Base-by-base conservation (phyloP, 768 basidiomycete genomes). In the Xerocomus potaroensis region DNA sequence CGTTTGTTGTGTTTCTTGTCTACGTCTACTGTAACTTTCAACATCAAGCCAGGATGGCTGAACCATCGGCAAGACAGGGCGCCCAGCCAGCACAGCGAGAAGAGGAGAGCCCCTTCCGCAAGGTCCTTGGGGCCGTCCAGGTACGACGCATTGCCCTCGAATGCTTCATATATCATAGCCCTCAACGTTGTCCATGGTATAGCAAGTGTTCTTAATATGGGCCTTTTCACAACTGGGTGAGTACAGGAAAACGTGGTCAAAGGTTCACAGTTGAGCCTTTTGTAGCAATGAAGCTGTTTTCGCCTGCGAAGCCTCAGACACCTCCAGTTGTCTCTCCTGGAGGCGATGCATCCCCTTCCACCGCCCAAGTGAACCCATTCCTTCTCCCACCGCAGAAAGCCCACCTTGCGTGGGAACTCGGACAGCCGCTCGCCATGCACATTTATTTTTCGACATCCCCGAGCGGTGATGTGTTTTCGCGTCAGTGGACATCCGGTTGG, bases 161-260 rank as follows among this genome's bases (percentile, higher is more conserved):
- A 40, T 45, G 15, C 40, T 33, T 16, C 29, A 3, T 5, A n/a
- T n/a, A 26, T 45, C 19, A 36, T 36, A 40, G 41, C 29, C 30
- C 47, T 45, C 40, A 58, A 41, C 32, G 39, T 24, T 41, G 30
- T 41, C 27, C 16, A 39, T 49, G 24, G 18, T 50, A 15, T 42
- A 89, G 87, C 85, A 87, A 87, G 63, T 80, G 18, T 66, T 88
- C 34, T 51, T 89, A 42, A 68, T 84, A 49, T 88, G 77, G 71
- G 75, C 72, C n/a, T 57, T 85, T 35, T 75, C 80, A 33, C 84
- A 87, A 62, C 58, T 87, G 35, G 78, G 85, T 84, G 49, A 34
- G 78, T 59, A 14, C 36, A 35, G 15, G 27, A 33, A 16, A 36
- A 22, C 15, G 33, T 40, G 29, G 6, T 10, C 19, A 5, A 36